Base-by-base conservation (phyloP, 2,329 filamentous ascomycete genomes). In the Escovopsis sp. region DNA sequence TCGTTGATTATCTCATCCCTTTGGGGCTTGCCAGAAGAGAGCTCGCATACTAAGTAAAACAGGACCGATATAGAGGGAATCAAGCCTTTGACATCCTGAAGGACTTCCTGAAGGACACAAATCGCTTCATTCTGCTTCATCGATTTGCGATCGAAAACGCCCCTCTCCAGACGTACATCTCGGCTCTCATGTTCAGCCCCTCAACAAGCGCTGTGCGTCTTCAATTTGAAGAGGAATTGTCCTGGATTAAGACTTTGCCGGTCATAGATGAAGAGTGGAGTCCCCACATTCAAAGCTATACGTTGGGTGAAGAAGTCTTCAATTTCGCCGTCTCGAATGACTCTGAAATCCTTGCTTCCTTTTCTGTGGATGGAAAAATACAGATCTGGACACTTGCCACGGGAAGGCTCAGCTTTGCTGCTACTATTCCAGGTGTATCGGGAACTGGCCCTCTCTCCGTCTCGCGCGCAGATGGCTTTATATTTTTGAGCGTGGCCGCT, bases 161-260 rank as follows among this genome's bases (percentile, higher is more conserved):
- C 12, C 43, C 38, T 32, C 41, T 47, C 6, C 41, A 47, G 19
- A 12, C 12, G 2, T 47, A 47, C 26, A 8, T 36, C 9, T 47
- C 43, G 33, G 45, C 43, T 3, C 41, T 43, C 9, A 36, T 47
- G 12, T 45, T 47, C 37, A 36, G 38, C 11, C 45, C 45, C 11
- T 2, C 8, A 2, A 2, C 18, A 19, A 47, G 45, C 28, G 12
- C 12, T 1, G 6, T 47, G 23, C 43, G 45, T 26, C 8, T 39
- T 34, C 35, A 42, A 4, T 47, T 47, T 15, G 18, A 41, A 18
- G 26, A 45, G 1, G 28, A 36, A 19, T 36, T 34, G 12, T 36
- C 40, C 10, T 47, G 40, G 45, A 45, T 47, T 1, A 32, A 30
- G 11, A 39, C 28, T 19, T 38, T 36, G 33, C 43, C 43, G 2